Evolutionary conservation across 805 yeast genomes (phyloP), one percentile per base, ranked within the genome.

Genomic region (Sugiyamaella boreocaroliniensis): DNA sequence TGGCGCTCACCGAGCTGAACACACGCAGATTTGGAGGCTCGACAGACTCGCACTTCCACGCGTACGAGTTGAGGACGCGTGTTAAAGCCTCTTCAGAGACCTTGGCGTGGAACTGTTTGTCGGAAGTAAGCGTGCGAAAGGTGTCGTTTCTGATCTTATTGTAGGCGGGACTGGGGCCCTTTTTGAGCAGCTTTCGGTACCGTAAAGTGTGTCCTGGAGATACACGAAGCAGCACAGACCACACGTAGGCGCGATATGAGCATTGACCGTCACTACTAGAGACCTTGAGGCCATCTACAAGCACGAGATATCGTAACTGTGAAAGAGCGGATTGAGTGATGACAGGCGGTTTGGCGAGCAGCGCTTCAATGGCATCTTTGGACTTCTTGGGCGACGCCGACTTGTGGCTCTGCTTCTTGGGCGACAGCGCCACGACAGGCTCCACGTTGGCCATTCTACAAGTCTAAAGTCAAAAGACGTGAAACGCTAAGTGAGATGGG

Each of bases 61-160:
- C 95, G 63, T 81, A 78, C n/a, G 86, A 82, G 32, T 86, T 84
- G 22, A 89, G 73, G 2, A 89, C 71, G 45, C 97, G 69, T 9
- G 84, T 76, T 43, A 89, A 68, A 0, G 86, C 70, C 2, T 78
- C 80, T 61, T 88, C 95, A n/a, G 80, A 67, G 1, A 89, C 96
- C 51, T 76, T 77, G 47, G 70, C 68, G 53, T 79, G 81, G 69
- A 89, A 89, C 14, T 67, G 64, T 22, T 73, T 70, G 63, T 89
- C 95, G 40, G 87, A 83, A 67, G 86, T 84, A 58, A 89, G 74
- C 0, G 97, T 89, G 53, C 97, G 71, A 60, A 88, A 88, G 0
- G 95, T 85, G 63, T 89, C 97, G 65, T 89, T 86, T 54, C 82
- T 77, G 54, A 89, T 89, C 68, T 89, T 89, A 40, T 76, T 67